These are phyloP conservation scores for Cicer judaicum DNA, from an alignment of 306 rosid species.

Conservation along the genomic window DNA sequence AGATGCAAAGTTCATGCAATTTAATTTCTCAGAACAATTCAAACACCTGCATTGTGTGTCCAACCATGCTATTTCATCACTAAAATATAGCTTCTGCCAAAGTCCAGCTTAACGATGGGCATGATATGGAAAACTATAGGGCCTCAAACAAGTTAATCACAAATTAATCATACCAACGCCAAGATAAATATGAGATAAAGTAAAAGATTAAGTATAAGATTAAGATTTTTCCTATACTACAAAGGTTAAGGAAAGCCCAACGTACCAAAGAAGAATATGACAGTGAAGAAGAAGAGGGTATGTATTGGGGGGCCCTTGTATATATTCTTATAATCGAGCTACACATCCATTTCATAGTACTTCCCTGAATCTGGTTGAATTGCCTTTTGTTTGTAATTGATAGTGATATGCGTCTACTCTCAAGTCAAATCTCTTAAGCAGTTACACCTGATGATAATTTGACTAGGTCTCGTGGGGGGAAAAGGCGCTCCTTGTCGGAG, in stretches of 20 bases:
- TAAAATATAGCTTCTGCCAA: not conserved
- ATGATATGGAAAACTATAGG: slow-evolving; percentile 1
- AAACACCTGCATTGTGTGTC: not conserved
- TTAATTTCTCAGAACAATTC: not conserved
- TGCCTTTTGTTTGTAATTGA: slow-evolving; percentile 14
- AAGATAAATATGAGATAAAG: not conserved
- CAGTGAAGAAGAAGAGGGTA: not conserved
- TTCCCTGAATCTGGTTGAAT: too few species aligned
- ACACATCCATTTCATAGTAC: too few species aligned
- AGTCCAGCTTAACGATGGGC: not conserved
- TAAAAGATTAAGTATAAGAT: not conserved
- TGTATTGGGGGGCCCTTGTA: not conserved
- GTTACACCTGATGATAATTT: slow-evolving; percentile 21
- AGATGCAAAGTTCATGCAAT: not conserved
- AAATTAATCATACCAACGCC: not conserved
- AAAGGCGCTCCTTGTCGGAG: slow-evolving; percentile 83
- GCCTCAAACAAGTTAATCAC: not conserved
- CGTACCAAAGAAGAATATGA: not conserved
- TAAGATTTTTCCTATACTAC: not conserved
- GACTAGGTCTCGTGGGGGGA: slow-evolving; percentile 86
- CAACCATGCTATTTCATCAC: not conserved
- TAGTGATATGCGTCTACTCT: slow-evolving; percentile 4
- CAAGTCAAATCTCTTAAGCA: slow-evolving; percentile 1
- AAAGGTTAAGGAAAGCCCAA: not conserved
- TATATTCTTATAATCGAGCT: not conserved